phyloP scores from a whole-genome alignment of 441 rosid species.

The Erodium moschatum region DNA sequence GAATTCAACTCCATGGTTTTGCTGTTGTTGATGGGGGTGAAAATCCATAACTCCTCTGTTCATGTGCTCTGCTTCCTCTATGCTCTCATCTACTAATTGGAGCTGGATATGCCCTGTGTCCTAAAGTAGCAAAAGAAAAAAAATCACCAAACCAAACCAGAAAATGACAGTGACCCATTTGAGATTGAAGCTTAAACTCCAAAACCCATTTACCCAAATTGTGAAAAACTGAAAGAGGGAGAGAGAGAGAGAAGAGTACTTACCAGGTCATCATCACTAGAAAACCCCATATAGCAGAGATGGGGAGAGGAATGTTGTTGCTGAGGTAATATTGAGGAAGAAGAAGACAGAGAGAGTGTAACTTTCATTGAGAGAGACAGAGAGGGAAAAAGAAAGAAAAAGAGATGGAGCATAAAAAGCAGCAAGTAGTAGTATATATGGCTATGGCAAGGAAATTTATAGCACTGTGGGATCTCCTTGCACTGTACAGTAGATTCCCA shows the following conservation, averaged over 20 bases:
- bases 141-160: not conserved
- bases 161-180: not conserved
- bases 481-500: too few species aligned
- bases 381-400: not conserved
- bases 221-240: not conserved
- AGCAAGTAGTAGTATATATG: not conserved
- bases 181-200: not conserved
- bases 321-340: not conserved
- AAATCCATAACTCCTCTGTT: not conserved
- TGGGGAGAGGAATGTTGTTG: not conserved
- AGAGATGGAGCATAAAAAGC: not conserved
- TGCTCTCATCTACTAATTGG: not conserved
- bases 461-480: not conserved
- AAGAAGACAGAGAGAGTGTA: not conserved
- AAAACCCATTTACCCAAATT: not conserved
- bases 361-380: not conserved
- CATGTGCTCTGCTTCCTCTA: slow-evolving; percentile 4
- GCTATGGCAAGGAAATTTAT: not conserved
- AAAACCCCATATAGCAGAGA: not conserved
- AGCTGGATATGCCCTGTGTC: not conserved
- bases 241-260: not conserved
- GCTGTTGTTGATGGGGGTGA: not conserved
- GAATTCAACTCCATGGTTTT: not conserved
- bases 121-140: not conserved
- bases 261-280: not conserved